Evolutionary conservation across 2,329 filamentous ascomycete species (phyloP).

Genomic region (Penicillium italicum): DNA sequence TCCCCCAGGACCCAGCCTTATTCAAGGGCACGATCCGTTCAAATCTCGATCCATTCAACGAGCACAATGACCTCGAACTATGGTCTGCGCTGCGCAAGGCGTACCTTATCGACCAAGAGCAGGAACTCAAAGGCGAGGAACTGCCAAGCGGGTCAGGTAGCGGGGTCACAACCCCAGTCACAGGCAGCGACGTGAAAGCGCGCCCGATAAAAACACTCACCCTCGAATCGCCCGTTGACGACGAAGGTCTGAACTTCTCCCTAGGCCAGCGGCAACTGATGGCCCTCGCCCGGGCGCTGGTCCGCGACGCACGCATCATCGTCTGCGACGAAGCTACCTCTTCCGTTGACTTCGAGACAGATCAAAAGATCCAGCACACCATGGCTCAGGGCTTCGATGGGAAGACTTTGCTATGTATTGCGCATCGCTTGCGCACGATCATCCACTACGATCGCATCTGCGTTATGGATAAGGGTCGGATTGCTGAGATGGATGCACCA

Average conservation of each 20-base stretch:
- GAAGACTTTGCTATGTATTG: slow-evolving; percentile 87
- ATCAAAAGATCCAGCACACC: slow-evolving; percentile 88
- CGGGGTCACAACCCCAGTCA: slow-evolving; percentile 41
- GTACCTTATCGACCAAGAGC: slow-evolving; percentile 46
- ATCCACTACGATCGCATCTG: slow-evolving; percentile 93
- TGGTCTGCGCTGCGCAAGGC: slow-evolving; percentile 48
- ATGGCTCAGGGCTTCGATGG: slow-evolving; percentile 82
- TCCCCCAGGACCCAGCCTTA: slow-evolving; percentile 46
- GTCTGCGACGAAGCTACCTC: slow-evolving; percentile 96
- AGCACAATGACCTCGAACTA: slow-evolving; percentile 46
- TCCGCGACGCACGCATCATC: slow-evolving; percentile 84
- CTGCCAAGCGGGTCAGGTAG: slow-evolving; percentile 3
- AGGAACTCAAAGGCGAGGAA: slow-evolving; percentile 45
- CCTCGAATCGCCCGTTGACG: slow-evolving; percentile 81
- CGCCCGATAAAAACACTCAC: slow-evolving; percentile 13
- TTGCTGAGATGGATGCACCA: slow-evolving; percentile 82
- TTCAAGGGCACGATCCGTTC: slow-evolving; percentile 45
- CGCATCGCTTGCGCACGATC: slow-evolving; percentile 86
- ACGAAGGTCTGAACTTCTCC: slow-evolving; percentile 94
- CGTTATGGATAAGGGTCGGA: slow-evolving; percentile 87
- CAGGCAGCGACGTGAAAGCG: slow-evolving; percentile 41
- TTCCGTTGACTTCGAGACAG: slow-evolving; percentile 91
- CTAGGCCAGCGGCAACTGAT: slow-evolving; percentile 93
- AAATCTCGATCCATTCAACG: slow-evolving; percentile 46
- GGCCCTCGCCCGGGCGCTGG: slow-evolving; percentile 86